These are phyloP conservation scores for Lipomyces sp. DNA, from an alignment of 805 yeast species.

Conservation along the genomic window DNA sequence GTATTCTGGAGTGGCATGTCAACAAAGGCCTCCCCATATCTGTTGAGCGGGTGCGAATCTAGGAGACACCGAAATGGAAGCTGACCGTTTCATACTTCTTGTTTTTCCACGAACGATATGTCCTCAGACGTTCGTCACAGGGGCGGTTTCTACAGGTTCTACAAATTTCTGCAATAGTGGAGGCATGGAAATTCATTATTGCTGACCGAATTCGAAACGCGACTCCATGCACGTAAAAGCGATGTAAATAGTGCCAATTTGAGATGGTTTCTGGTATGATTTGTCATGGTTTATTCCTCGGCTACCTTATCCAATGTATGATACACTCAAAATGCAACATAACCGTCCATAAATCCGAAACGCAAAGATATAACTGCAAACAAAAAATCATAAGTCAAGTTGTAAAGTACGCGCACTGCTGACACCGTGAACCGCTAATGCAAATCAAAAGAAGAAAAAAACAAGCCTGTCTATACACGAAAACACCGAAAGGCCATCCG, in stretches of 20 bases:
- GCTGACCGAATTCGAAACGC: no score
- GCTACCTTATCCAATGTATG: neutral
- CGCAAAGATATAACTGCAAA: neutral
- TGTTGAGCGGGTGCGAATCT: no score
- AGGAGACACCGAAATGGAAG: no score
- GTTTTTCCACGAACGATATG: neutral
- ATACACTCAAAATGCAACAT: neutral
- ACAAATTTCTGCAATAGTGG: neutral
- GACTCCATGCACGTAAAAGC: no score
- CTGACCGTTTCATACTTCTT: neutral
- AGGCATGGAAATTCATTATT: neutral
- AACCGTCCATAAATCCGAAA: neutral
- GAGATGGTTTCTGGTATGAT: neutral
- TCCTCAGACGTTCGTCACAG: neutral
- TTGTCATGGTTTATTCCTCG: neutral
- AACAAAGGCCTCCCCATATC: no score
- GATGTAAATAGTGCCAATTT: neutral
- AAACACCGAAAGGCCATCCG: neutral
- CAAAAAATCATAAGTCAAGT: neutral
- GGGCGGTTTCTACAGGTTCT: neutral
- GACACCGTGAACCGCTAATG: conserved; percentile 1
- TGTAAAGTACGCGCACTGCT: neutral
- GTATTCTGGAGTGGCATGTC: neutral
- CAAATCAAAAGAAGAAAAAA: neutral
- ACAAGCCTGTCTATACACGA: neutral